Evolutionary conservation across 345 rosid species (phyloP).

Genomic region (Eucalyptus sp.): DNA sequence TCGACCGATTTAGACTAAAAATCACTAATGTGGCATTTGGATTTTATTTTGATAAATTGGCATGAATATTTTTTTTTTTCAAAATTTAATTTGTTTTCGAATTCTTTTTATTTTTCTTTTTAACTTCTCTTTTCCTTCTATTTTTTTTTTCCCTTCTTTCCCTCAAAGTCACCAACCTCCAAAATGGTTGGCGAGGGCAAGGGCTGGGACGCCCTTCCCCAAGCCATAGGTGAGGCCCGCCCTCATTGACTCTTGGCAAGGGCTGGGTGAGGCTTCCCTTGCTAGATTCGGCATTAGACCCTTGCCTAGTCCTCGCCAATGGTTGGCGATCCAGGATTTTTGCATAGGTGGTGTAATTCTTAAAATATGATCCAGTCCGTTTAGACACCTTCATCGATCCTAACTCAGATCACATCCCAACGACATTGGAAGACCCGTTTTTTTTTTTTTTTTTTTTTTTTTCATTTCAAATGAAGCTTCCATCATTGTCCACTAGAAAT

Average conservation of each 20-base stretch:
- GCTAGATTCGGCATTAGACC: accelerated
- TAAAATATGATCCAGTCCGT: too few species aligned
- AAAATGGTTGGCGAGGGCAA: accelerated
- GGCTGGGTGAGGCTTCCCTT: accelerated
- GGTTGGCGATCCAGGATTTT: accelerated
- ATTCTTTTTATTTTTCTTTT: too few species aligned
- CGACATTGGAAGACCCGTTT: too few species aligned
- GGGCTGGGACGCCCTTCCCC: accelerated
- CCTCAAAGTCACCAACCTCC: accelerated
- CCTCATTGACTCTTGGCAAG: accelerated
- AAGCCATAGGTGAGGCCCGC: accelerated
- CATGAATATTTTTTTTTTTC: too few species aligned
- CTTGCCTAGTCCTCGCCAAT: accelerated
- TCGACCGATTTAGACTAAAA: accelerated
- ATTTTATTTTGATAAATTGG: too few species aligned
- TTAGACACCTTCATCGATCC: too few species aligned
- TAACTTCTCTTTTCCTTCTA: too few species aligned
- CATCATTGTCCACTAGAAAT: background rate
- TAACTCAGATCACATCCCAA: too few species aligned
- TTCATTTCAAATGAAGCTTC: background rate
- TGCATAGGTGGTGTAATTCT: too few species aligned
- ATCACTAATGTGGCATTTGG: accelerated
- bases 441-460: too few species aligned
- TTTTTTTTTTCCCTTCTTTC: accelerated
- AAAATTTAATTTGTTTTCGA: too few species aligned